These are phyloP conservation scores for Coemansia sp. DNA, from an alignment of 192 early-diverging fungal species.

Conservation along the genomic window DNA sequence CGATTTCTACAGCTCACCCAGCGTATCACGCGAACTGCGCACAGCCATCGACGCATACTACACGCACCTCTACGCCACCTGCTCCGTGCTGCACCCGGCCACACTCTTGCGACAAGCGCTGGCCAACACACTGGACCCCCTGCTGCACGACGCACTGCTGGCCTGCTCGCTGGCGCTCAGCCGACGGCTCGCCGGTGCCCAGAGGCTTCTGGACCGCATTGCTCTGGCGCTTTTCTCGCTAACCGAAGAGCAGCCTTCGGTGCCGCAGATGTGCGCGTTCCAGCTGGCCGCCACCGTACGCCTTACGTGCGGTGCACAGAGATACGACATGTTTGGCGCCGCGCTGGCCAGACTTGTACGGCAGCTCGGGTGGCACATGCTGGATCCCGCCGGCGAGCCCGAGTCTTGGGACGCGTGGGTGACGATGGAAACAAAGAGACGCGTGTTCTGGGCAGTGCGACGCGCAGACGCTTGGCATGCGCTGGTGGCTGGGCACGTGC, in stretches of 20 bases:
- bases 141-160: conserved; percentile 24
- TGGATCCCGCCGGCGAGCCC: conserved; percentile 17
- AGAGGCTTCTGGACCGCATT: conserved; percentile 12
- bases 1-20: conserved; percentile 4
- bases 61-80: conserved; percentile 30
- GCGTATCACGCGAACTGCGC: conserved; percentile 19
- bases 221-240: conserved; percentile 11
- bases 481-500: too few relatives aligned
- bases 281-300: conserved; percentile 15
- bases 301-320: conserved; percentile 5
- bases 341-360: conserved; percentile 18
- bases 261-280: conserved; percentile 29
- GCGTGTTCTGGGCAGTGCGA: conserved; percentile 30
- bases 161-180: conserved; percentile 20
- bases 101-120: conserved; percentile 33
- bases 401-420: conserved; percentile 38
- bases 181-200: conserved; percentile 6
- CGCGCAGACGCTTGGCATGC: conserved; percentile 30
- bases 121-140: conserved; percentile 7
- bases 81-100: conserved; percentile 35
- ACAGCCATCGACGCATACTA: conserved; percentile 26
- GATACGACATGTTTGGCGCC: conserved; percentile 21
- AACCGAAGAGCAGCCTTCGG: conserved; percentile 10
- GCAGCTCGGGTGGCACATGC: conserved; percentile 37
- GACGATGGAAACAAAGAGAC: conserved; percentile 32